Evolutionary conservation across 352 stramenopile genomes (phyloP).

Genomic region (Phytophthora aleatoria): DNA sequence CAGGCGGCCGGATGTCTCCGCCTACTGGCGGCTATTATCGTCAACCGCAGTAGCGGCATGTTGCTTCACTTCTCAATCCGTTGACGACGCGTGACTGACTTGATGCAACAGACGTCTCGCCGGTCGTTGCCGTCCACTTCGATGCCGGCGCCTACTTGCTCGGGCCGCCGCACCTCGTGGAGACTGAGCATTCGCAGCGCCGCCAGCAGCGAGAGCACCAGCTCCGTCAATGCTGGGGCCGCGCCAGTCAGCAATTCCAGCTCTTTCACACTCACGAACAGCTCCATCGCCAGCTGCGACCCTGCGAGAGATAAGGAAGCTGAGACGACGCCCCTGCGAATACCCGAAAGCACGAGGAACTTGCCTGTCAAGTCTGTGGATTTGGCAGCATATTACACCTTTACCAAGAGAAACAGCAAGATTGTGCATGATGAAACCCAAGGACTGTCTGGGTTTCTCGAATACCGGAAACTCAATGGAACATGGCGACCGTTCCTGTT

Average conservation of each 20-base stretch:
- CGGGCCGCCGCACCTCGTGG: slow-evolving; percentile 10
- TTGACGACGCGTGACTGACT: neutral
- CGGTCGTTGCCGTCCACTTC: slow-evolving; percentile 11
- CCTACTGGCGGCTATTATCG: slow-evolving; percentile 30
- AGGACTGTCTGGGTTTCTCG: slow-evolving; percentile 60
- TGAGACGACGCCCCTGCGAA: slow-evolving; percentile 11
- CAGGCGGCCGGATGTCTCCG: slow-evolving; percentile 21
- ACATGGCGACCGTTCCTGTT: slow-evolving; percentile 81
- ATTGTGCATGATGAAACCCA: slow-evolving; percentile 48
- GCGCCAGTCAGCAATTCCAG: slow-evolving; percentile 38
- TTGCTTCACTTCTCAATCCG: slow-evolving; percentile 23
- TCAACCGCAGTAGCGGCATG: slow-evolving; percentile 12
- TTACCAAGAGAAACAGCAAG: slow-evolving; percentile 57
- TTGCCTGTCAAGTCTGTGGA: slow-evolving; percentile 42
- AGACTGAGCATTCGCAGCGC: slow-evolving; percentile 22
- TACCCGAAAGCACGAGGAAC: slow-evolving; percentile 8
- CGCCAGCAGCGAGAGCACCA: slow-evolving; percentile 29
- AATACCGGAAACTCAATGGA: slow-evolving; percentile 75
- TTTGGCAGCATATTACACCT: slow-evolving; percentile 68
- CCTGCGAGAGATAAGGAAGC: slow-evolving; percentile 10
- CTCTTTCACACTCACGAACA: slow-evolving; percentile 23
- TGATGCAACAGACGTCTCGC: slow-evolving; percentile 26
- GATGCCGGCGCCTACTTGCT: slow-evolving; percentile 6
- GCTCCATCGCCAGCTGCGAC: slow-evolving; percentile 16
- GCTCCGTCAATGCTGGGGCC: slow-evolving; percentile 17